Conservation (phyloP, 148 eudicot genomes). For the Rhododendron simsii region DNA sequence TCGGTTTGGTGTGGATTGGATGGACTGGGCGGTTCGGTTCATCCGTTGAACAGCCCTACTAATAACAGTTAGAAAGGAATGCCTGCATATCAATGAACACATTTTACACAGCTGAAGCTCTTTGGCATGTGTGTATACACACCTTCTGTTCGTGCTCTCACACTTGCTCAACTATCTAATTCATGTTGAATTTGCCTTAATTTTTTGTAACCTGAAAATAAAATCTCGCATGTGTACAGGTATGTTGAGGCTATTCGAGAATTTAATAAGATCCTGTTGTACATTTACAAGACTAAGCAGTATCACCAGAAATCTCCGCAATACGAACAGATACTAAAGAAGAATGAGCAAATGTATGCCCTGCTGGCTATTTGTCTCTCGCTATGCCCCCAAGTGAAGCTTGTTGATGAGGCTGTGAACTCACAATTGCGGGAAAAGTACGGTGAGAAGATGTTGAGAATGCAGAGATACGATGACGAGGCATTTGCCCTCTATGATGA, state of each 20-base stretch:
- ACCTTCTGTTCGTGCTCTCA: neutral
- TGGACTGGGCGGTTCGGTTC: too few relatives aligned
- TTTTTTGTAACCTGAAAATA: neutral
- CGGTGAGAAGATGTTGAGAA: constrained; percentile 92
- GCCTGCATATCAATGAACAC: neutral
- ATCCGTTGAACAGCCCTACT: too few relatives aligned
- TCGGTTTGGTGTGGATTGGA: too few relatives aligned
- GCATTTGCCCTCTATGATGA: constrained; percentile 85
- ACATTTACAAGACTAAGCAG: constrained; percentile 88
- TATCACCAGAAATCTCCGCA: constrained; percentile 93
- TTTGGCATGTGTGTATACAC: neutral
- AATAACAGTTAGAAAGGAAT: neutral
- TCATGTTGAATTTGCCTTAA: neutral
- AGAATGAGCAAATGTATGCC: constrained; percentile 99
- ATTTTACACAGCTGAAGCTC: neutral
- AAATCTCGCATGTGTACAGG: constrained; percentile 27
- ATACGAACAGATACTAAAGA: constrained; percentile 93
- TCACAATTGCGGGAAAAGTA: constrained; percentile 83
- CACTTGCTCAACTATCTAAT: neutral
- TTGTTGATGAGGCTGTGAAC: constrained; percentile 91
- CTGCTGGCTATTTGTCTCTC: constrained; percentile 76
- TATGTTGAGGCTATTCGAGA: constrained; percentile 83
- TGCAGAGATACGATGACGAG: constrained; percentile 93
- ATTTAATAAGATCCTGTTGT: constrained; percentile 80
- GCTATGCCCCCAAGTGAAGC: constrained; percentile 89